Base-by-base conservation (phyloP, 192 early-diverging fungal species). In the Phlyctochytrium planicorne region DNA sequence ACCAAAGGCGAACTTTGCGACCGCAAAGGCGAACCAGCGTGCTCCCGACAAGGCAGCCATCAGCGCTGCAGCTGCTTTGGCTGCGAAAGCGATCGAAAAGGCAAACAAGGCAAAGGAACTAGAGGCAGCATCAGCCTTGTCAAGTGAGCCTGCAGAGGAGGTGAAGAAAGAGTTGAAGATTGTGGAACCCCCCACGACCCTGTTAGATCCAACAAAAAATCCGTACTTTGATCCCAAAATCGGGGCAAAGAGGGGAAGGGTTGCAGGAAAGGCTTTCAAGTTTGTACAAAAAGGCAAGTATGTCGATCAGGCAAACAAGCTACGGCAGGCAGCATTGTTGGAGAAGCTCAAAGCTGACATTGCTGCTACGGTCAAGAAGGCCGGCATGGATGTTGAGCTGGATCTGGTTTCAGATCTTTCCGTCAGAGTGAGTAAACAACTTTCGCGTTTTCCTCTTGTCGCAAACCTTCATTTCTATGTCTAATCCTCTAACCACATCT, bases 281-380 rank as follows among this genome's bases (percentile, higher is more conserved):
- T 98, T 99, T 82, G 85, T 90, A 6, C 83, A 84, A 32, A 89
- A 85, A 20, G 95, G 95, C 0, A 90, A 90, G 65, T 97, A 79
- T 70, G 79, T 95, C 37, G 80, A 91, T 34, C 77, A 88, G 53
- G 97, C 91, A 0, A 91, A 96, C 50, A 87, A 92, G 68, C 75
- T 92, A 70, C 85, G 96, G 16, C 70, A 63, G 78, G 88, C 82
- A 75, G 83, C 80, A 35, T 74, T 88, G 73, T 70, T 93, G 40
- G 90, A 92, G 67, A 81, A 85, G 62, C 74, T 93, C 40, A 92
- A 91, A 60, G 68, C 82, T 34, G 82, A 92, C 35, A 88, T 93
- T 76, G 84, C 87, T 3, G 89, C 84, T 55, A 86, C 79, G 52
- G 90, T 86, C 20, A 86, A 84, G 71, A 84, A 89, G 57, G 80